Base-by-base conservation (phyloP, 169 alveolate genomes). In the Plasmodium relictum region DNA sequence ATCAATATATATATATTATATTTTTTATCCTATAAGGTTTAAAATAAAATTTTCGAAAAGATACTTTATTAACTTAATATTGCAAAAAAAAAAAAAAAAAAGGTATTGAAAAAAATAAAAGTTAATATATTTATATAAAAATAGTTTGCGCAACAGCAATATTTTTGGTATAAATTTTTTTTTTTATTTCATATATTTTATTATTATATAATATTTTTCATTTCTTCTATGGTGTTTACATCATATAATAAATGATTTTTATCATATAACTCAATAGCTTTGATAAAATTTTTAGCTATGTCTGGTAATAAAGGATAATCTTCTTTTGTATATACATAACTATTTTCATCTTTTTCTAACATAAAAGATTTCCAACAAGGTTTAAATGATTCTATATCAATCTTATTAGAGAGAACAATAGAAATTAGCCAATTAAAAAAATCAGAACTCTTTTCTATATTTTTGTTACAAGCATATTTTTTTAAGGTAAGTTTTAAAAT, bases 401-500 rank as follows among this genome's bases (percentile, higher is more conserved):
- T 83, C 66, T 83, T 83, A 68, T 83, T 83, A 12, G 69, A 52
- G 37, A 83, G 45, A 10, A 50, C 91, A 14, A 31, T 62, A 0
- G 91, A 54, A 31, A 83, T n/a, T 9, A 83, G 65, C 91, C 91
- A 83, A 61, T 62, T 56, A 45, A 83, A 83, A 44, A 66, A 83
- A 0, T 41, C 63, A 6, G 42, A 24, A 68, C 91, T 83, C 39
- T 59, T 83, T 68, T 83, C 91, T 18, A 83, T 70, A 59, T 83
- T 68, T 48, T 68, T 83, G 61, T 83, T 83, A n/a, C 91, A 83
- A n/a, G 91, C 91, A 61, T 83, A 83, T 62, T 83, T 68, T 59
- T 83, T 83, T 54, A 83, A 61, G 31, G 91, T 83, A n/a, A 68
- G 54, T 45, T 66, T 83, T 68, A 83, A 68, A 39, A 83, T 83